Evolutionary conservation across 164 flowering plant genomes (phyloP).

Genomic region (Chimonanthus salicifolius): DNA sequence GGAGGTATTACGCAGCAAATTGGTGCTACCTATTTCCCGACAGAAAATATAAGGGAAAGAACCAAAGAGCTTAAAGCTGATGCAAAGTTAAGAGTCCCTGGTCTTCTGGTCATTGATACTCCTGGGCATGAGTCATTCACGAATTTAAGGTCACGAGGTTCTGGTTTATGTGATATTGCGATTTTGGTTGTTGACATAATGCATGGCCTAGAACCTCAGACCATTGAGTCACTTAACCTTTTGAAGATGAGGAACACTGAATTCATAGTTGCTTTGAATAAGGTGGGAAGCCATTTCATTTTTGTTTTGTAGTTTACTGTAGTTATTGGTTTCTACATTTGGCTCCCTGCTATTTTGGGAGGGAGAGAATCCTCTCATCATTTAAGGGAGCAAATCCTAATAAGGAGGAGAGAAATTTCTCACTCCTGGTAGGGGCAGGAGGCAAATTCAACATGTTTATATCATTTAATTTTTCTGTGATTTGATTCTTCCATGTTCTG

Average conservation of each 20-base stretch:
- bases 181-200: slow-evolving; percentile 96
- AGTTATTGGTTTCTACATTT: not conserved
- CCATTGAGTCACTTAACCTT: slow-evolving; percentile 93
- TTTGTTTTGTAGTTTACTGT: too few relatives aligned
- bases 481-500: not conserved
- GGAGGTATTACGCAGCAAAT: slow-evolving; percentile 99
- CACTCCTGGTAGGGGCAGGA: not conserved
- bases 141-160: slow-evolving; percentile 91
- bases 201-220: slow-evolving; percentile 98
- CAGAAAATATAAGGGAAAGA: slow-evolving; percentile 85
- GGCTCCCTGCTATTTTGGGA: not conserved
- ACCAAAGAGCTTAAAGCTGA: slow-evolving; percentile 93
- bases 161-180: slow-evolving; percentile 96
- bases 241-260: slow-evolving; percentile 93
- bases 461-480: too few relatives aligned
- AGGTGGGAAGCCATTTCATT: not conserved
- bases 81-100: slow-evolving; percentile 88
- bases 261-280: slow-evolving; percentile 84
- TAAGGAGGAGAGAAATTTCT: not conserved
- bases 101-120: slow-evolving; percentile 91
- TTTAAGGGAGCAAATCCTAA: not conserved
- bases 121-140: slow-evolving; percentile 98
- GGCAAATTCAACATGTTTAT: not conserved
- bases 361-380: not conserved
- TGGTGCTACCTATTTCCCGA: slow-evolving; percentile 97